Base-by-base conservation (phyloP, 2,329 filamentous ascomycete species). In the Fonsecaea nubica region DNA sequence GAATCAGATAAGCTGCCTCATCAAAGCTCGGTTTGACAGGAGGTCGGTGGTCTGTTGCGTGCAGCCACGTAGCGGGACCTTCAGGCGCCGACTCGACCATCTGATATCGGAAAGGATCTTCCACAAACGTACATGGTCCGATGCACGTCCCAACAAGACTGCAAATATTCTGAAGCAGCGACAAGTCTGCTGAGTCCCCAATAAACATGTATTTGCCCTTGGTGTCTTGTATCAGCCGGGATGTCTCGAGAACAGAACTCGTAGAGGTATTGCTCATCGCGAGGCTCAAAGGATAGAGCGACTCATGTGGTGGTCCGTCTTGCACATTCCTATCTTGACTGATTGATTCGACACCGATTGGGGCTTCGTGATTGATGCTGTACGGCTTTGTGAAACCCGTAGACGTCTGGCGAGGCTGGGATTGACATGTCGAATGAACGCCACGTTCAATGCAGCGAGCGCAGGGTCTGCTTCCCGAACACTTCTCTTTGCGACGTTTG, bases 171-270 rank as follows among this genome's bases (percentile, higher is more conserved):
- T 84, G 82, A 45, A 84, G 69, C 62, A 84, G 84, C 0, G 82
- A 84, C 50, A 84, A 74, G 55, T 81, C 83, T 25, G 83, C 82
- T 38, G 81, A 84, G 65, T 85, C 83, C 10, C 83, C 82, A 42
- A 85, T 81, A 69, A 84, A 85, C 71, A 84, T 83, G 50, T 82
- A 79, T 61, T 83, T 84, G 3, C 82, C 82, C 65, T 82, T 80
- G 0, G 80, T 80, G 66, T 84, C 82, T 38, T 80, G 80, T 9
- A 84, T 74, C 25, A 84, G 78, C 5, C 82, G 76, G 7, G 79
- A 78, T 69, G 79, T 76, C 9, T 50, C 18, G 5, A 77, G 67
- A 25, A 78, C 78, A 3, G 80, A 77, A 1, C 69, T 75, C 2
- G 79, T 57, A 50, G 45, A 50, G 7, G 8, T 13, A 50, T 50